Conservation (phyloP, 2,329 filamentous ascomycete genomes). For the Colletotrichum destructivum region DNA sequence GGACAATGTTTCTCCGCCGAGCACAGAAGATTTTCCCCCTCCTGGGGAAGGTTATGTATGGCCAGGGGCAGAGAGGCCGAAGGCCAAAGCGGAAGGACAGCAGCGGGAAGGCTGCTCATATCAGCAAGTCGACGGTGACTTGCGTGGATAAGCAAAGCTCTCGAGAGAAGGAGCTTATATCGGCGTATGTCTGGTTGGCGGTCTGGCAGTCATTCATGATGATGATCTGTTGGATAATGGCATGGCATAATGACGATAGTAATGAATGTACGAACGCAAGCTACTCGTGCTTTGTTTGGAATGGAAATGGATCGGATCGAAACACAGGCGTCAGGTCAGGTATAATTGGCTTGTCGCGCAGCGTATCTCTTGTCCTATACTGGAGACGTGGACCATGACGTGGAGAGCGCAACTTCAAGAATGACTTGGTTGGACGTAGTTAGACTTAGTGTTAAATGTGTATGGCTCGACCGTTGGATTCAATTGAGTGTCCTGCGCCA, state of each 20-base stretch:
- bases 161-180: conserved; percentile 15
- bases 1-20: conserved; percentile 29
- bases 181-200: conserved; percentile 37
- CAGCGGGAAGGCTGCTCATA: background rate
- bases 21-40: conserved; percentile 13
- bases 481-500: too few relatives aligned
- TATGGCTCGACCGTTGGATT: conserved; percentile 8
- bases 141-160: conserved; percentile 18
- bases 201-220: conserved; percentile 33
- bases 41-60: background rate
- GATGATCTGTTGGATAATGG: conserved; percentile 37
- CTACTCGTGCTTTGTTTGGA: conserved; percentile 32
- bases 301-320: conserved; percentile 6
- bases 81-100: background rate
- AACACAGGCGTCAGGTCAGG: conserved; percentile 10
- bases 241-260: conserved; percentile 42
- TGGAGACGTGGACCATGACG: conserved; percentile 7
- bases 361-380: conserved; percentile 15
- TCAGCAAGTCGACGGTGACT: conserved; percentile 2
- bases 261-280: conserved; percentile 42
- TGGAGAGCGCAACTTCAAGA: conserved; percentile 29
- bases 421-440: conserved; percentile 31
- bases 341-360: conserved; percentile 12
- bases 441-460: conserved; percentile 40
- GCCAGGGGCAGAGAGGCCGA: background rate